Percentiles rank a stretch among this genome's conserved stretches.
phyloP scores from a whole-genome alignment of 805 yeast species.

The Candida odintsovae region DNA sequence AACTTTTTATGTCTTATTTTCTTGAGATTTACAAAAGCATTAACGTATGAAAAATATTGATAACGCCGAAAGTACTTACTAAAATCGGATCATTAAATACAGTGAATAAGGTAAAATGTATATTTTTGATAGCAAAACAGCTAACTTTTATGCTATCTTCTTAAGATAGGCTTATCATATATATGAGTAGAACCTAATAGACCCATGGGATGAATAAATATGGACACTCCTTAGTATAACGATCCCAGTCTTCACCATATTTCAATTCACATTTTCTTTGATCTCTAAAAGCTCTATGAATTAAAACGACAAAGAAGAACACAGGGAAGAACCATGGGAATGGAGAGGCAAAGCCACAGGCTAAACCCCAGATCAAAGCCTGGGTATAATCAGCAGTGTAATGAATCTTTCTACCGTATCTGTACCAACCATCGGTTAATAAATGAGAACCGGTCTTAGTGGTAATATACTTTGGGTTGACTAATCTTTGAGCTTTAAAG shows the following conservation, averaged over 20 bases:
- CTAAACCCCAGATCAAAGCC: constrained; percentile 85
- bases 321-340: constrained; percentile 96
- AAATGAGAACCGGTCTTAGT: constrained; percentile 82
- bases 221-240: constrained; percentile 82
- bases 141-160: too few species aligned
- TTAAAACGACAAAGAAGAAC: constrained; percentile 80
- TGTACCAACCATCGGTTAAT: constrained; percentile 92
- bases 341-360: constrained; percentile 82
- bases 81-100: too few species aligned
- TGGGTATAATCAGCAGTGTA: constrained; percentile 93
- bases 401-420: constrained; percentile 87
- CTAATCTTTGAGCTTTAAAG: constrained; percentile 76
- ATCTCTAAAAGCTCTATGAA: constrained; percentile 89
- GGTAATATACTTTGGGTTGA: constrained; percentile 77
- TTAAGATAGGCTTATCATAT: neutral
- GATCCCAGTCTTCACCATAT: constrained; percentile 93
- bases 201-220: constrained; percentile 88
- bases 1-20: too few species aligned
- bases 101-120: too few species aligned
- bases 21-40: too few species aligned
- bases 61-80: too few species aligned
- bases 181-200: constrained; percentile 34
- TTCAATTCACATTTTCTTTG: constrained; percentile 75
- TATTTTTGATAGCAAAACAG: too few species aligned
- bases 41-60: too few species aligned